Base-by-base conservation (phyloP, 768 basidiomycete genomes). In the Lactarius indigo region DNA sequence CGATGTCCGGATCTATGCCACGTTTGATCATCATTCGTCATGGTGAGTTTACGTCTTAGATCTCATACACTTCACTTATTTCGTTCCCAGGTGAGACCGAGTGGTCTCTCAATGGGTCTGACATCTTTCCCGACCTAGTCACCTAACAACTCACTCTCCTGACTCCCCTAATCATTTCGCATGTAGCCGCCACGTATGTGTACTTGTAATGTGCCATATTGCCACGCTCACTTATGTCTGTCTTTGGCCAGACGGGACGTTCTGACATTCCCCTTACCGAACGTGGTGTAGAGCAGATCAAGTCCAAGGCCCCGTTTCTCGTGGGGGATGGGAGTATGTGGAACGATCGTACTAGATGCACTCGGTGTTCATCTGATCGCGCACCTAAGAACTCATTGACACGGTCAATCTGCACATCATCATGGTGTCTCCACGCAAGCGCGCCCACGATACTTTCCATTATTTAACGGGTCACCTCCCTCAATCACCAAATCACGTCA, bases 41-140 rank as follows among this genome's bases (percentile, higher is more conserved):
- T 69, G 85, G 83, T 80, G 57, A 31, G 65, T 57, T 18, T 17
- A 18, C 59, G 30, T 62, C 20, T 61, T 47, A n/a, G 17, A 5
- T 10, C 31, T 17, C n/a, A 20, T 54, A 28, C 30, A 47, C 55
- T 42, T 52, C 39, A 35, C 13, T 59, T 2, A 63, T 39, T n/a
- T 2, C 59, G 58, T 26, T 41, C 31, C 23, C 56, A 93, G 91
- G 94, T 37, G 91, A 97, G 80, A 98, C 96, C 1, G 95, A 96
- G 75, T 98, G 95, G 94, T 92, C 92, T 20, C 73, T 89, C 54
- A 94, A 90, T 71, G 94, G 94, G 86, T 88, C 64, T 75, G 85
- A 76, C 31, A 23, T 35, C 60, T 50, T 12, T 18, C 23, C 47
- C 26, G 50, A 28, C 26, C 2, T 26, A 26, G 26, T 28, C 26